Evolutionary conservation across 345 rosid species (phyloP).

Genomic region (Garcia nutans): DNA sequence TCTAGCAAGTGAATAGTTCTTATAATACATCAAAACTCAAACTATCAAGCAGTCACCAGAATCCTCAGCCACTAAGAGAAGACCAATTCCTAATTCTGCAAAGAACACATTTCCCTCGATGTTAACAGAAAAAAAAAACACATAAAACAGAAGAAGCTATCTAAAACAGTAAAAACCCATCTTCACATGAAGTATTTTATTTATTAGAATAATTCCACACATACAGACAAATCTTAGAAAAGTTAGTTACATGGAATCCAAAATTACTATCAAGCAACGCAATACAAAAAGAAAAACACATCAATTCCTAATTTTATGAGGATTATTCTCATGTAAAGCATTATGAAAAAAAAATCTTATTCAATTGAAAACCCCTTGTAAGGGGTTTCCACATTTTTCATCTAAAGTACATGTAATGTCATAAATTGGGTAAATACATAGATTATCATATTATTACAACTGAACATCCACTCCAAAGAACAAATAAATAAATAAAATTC

Average conservation of each 20-base stretch:
- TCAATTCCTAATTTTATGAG: no score
- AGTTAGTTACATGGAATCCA: background rate
- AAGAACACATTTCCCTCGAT: constrained; percentile 8
- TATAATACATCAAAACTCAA: constrained; percentile 50
- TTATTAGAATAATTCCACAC: background rate
- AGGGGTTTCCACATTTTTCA: no score
- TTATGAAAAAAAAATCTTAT: no score
- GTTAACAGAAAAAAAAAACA: constrained; percentile 13
- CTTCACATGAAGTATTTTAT: background rate
- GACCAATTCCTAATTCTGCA: constrained; percentile 35
- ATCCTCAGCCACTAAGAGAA: constrained; percentile 24
- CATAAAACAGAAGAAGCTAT: background rate
- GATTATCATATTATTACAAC: background rate
- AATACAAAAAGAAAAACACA: background rate
- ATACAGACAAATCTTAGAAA: background rate
- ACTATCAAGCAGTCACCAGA: constrained; percentile 21
- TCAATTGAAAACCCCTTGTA: no score
- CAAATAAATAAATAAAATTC: background rate
- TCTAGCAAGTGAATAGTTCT: constrained; percentile 52
- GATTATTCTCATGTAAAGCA: background rate
- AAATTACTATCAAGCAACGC: background rate
- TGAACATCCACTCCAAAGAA: background rate
- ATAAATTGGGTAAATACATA: background rate
- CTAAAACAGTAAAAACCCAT: background rate
- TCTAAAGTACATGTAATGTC: background rate